Conservation (phyloP, 257 asterid genomes). For the Primulina huaijiensis region DNA sequence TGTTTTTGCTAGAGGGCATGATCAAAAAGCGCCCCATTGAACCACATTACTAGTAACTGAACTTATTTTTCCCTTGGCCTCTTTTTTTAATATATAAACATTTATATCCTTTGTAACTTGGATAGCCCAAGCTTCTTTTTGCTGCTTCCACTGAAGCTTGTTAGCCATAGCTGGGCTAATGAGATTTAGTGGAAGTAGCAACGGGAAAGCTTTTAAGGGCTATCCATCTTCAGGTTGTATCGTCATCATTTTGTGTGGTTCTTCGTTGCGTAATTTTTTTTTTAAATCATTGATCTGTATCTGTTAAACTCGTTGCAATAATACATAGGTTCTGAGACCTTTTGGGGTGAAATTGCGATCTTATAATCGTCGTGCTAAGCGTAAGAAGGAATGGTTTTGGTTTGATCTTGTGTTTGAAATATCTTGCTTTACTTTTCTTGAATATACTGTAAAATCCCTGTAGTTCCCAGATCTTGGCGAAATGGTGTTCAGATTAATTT, state of each 20-base stretch:
- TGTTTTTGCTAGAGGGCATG: neutral
- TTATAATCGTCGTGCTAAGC: too few species aligned
- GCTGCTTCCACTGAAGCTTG: slow-evolving; percentile 91
- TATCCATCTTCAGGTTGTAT: slow-evolving; percentile 47
- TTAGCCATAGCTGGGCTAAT: slow-evolving; percentile 63
- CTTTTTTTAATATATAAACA: neutral
- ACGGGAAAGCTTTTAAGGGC: slow-evolving; percentile 96
- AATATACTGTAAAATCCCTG: neutral
- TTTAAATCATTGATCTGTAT: neutral
- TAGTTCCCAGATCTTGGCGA: neutral
- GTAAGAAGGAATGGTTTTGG: neutral
- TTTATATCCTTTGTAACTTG: slow-evolving; percentile 31
- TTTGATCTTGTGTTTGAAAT: neutral
- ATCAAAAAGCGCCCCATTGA: neutral
- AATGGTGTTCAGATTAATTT: too few species aligned
- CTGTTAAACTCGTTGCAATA: neutral
- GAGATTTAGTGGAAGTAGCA: slow-evolving; percentile 97
- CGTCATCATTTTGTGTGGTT: neutral
- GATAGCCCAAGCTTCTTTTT: slow-evolving; percentile 95
- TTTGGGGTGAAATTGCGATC: too few species aligned
- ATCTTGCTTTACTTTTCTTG: neutral
- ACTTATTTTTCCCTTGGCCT: neutral
- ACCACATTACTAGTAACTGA: neutral
- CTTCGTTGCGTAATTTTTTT: neutral
- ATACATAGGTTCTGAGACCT: neutral